Evolutionary conservation across 176 grass and related monocot species (phyloP).

Genomic region (Ensete glaucum): DNA sequence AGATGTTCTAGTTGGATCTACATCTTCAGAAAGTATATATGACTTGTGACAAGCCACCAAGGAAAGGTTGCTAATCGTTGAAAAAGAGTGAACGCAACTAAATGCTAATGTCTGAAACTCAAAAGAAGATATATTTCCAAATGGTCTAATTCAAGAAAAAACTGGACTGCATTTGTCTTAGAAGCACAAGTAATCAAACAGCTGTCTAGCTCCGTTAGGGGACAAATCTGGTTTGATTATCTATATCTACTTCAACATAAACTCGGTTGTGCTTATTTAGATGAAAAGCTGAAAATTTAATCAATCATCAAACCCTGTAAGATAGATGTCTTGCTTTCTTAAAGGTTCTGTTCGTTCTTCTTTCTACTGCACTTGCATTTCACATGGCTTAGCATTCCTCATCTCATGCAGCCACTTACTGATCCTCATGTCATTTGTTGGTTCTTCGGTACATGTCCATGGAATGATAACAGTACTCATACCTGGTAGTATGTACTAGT

Average conservation of each 20-base stretch:
- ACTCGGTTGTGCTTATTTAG: background rate
- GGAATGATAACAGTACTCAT: too few relatives aligned
- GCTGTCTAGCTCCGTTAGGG: background rate
- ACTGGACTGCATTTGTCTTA: background rate
- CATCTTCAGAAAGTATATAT: background rate
- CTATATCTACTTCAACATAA: background rate
- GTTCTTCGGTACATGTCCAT: too few relatives aligned
- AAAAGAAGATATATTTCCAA: too few relatives aligned
- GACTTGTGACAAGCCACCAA: background rate
- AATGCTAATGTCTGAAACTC: too few relatives aligned
- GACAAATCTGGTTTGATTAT: background rate
- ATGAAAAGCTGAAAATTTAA: background rate
- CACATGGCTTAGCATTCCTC: background rate
- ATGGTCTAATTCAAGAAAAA: background rate
- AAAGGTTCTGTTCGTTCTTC: background rate
- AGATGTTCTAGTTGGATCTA: background rate
- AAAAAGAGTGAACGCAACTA: too few relatives aligned
- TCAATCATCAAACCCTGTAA: background rate
- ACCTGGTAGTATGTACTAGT: background rate
- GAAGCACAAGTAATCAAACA: background rate
- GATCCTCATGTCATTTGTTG: too few relatives aligned
- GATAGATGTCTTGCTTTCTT: background rate
- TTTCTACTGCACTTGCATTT: background rate
- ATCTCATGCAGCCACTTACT: background rate
- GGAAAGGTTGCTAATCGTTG: background rate